Conservation (phyloP, 257 asterid species). For the Gentiana straminea region DNA sequence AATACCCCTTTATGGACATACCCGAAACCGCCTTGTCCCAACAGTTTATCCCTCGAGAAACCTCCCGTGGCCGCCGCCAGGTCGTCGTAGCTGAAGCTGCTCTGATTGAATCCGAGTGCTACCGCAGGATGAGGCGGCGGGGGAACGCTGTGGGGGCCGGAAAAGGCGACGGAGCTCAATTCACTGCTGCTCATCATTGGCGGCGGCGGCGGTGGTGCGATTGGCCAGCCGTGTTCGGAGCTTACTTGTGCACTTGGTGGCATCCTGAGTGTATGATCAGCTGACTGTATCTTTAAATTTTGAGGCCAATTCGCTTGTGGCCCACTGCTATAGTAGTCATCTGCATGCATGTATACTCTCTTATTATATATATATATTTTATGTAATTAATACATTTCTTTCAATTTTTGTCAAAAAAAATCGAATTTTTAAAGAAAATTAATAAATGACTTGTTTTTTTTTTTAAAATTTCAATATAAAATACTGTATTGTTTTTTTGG, state of each 20-base stretch:
- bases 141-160: constrained; percentile 38
- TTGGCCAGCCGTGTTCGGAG: constrained; percentile 56
- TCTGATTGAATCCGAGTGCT: constrained; percentile 38
- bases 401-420: no score
- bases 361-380: no score
- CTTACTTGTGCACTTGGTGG: constrained; percentile 49
- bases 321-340: constrained; percentile 27
- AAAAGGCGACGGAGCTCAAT: constrained; percentile 44
- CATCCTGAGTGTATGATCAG: constrained; percentile 34
- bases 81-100: constrained; percentile 41
- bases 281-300: constrained; percentile 14
- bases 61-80: constrained; percentile 41
- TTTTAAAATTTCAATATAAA: no score
- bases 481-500: no score
- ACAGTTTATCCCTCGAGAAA: constrained; percentile 20
- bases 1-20: constrained; percentile 48
- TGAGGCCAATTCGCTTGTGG: constrained; percentile 31
- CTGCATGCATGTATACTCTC: constrained; percentile 9
- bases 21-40: constrained; percentile 63
- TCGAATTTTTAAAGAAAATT: no score
- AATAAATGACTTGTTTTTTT: no score
- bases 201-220: constrained; percentile 73
- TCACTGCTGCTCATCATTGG: constrained; percentile 60
- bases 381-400: no score
- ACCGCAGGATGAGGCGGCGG: constrained; percentile 38